A percentile compares a stretch with the other conserved stretches of the same genome.
Conservation (phyloP, 768 basidiomycete genomes). For the Paxillus involutus region DNA sequence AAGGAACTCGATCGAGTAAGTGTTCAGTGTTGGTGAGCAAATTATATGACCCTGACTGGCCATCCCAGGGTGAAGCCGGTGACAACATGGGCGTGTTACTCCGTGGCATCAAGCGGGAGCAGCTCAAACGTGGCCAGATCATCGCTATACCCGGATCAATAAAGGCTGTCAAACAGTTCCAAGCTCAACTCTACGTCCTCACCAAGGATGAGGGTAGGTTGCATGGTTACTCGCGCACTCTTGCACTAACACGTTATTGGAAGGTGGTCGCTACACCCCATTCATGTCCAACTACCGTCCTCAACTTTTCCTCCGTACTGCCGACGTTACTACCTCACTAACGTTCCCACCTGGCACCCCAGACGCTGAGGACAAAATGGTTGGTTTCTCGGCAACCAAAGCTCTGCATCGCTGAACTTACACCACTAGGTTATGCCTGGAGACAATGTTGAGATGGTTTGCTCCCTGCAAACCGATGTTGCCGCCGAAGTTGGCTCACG, state of each 20-base stretch:
- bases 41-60: conserved; percentile 5
- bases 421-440: conserved; percentile 84
- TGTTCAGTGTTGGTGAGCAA: background rate
- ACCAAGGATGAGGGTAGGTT: conserved; percentile 41
- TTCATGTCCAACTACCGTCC: conserved; percentile 95
- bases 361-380: conserved; percentile 87
- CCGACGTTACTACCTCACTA: conserved; percentile 84
- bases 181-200: conserved; percentile 81
- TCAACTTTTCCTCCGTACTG: conserved; percentile 93
- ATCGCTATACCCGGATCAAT: conserved; percentile 87
- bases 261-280: conserved; percentile 79
- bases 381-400: conserved; percentile 26
- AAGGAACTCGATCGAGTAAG: conserved; percentile 93
- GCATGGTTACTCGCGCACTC: conserved; percentile 44
- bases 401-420: background rate
- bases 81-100: conserved; percentile 99
- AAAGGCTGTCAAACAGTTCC: conserved; percentile 93
- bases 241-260: background rate
- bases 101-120: conserved; percentile 96
- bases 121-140: conserved; percentile 91
- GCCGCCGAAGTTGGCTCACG: conserved; percentile 88
- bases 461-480: conserved; percentile 79
- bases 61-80: conserved; percentile 83
- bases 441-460: conserved; percentile 94
- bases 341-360: conserved; percentile 85